Percentiles rank a stretch among this genome's conserved stretches.
Evolutionary conservation across 2,329 filamentous ascomycete species (phyloP).

Genomic region (Xylariaceae sp.): DNA sequence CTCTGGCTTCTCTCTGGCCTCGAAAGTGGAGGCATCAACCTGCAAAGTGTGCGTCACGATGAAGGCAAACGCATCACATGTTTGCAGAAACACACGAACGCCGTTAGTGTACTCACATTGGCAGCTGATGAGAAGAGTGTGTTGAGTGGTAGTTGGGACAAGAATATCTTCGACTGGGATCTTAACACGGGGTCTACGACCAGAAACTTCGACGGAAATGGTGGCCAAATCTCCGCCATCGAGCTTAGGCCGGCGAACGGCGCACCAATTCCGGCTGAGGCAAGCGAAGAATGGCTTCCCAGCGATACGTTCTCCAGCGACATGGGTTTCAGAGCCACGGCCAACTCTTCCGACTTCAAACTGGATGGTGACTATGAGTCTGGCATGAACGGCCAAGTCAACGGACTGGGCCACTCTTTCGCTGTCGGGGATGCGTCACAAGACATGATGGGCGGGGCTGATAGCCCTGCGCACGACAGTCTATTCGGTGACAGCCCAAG

Average conservation of each 20-base stretch:
- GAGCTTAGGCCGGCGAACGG: slow-evolving; percentile 76
- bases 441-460: slow-evolving; percentile 53
- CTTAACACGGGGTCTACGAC: slow-evolving; percentile 76
- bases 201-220: slow-evolving; percentile 70
- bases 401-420: slow-evolving; percentile 32
- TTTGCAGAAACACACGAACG: slow-evolving; percentile 78
- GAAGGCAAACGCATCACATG: slow-evolving; percentile 85
- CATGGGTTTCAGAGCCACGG: slow-evolving; percentile 56
- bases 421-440: slow-evolving; percentile 34
- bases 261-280: slow-evolving; percentile 68
- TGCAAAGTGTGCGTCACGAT: slow-evolving; percentile 89
- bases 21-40: slow-evolving; percentile 85
- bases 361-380: slow-evolving; percentile 36
- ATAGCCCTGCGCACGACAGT: slow-evolving; percentile 68
- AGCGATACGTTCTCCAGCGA: slow-evolving; percentile 75
- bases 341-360: slow-evolving; percentile 43
- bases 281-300: slow-evolving; percentile 49
- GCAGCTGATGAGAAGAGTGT: slow-evolving; percentile 81
- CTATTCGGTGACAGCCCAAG: slow-evolving; percentile 73
- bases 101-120: slow-evolving; percentile 80
- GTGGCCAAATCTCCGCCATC: slow-evolving; percentile 80
- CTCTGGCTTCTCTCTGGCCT: slow-evolving; percentile 88
- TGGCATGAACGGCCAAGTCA: slow-evolving; percentile 27
- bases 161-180: slow-evolving; percentile 91
- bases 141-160: slow-evolving; percentile 94